Evolutionary conservation across 2,329 filamentous ascomycete genomes (phyloP), one percentile per base, ranked within the genome.

Genomic region (Talaromyces funiculosus): DNA sequence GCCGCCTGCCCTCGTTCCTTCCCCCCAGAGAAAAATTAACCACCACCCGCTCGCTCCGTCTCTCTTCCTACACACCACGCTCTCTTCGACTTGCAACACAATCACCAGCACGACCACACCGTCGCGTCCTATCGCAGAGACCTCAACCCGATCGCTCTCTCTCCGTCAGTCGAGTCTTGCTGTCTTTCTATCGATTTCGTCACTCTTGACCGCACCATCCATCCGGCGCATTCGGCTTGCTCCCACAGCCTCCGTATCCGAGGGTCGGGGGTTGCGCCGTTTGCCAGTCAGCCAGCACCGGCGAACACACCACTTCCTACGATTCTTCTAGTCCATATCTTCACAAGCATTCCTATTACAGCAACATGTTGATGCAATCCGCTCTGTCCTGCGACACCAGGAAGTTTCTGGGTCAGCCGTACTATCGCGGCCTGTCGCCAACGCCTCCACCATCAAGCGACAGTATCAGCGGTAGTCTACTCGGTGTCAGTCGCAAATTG

Each of bases 361-460:
- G 3, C 65, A 71, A 40, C 37, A 77, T 80, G 77, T 66, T 80
- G 53, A 75, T 80, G 61, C 77, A 77, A 61, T 79, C 77, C 8
- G 77, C 77, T 33, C 68, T 80, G 54, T 68, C 76, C 60, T 79
- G 77, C 72, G 77, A 79, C 64, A 67, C 70, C 67, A 72, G 72
- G 64, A 73, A 70, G 64, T 69, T 68, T 61, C 59, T 68, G 57
- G 57, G 62, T 24, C 68, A 62, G 60, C 71, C 73, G 67, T 69
- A 70, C 65, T 72, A 75, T 66, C 72, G 70, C 61, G 65, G 72
- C 18, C 73, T 77, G 62, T 69, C 74, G 26, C 64, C 66, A 4
- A 76, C 75, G 26, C 73, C 75, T 56, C 73, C 74, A 24, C 71
- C 74, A 9, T 72, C 72, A 10, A 73, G 75, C 64, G 67, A 71